These are phyloP conservation scores for Thalia dealbata DNA, from an alignment of 176 grass and related monocot species.

Conservation along the genomic window DNA sequence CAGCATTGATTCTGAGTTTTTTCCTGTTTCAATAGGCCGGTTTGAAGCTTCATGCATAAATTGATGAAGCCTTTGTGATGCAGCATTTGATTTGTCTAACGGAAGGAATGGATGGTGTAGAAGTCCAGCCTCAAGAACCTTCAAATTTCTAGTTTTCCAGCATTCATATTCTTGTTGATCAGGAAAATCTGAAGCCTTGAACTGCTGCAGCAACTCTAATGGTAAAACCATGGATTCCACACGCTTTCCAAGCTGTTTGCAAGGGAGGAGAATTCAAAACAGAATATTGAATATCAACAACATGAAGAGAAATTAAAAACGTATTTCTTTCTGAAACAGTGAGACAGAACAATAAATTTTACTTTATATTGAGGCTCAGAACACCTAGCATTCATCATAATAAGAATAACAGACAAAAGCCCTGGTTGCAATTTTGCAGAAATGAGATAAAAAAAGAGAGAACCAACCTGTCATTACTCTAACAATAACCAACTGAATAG, in stretches of 20 bases:
- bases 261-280: background rate
- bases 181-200: conserved; percentile 77
- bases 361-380: background rate
- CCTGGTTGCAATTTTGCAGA: background rate
- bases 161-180: conserved; percentile 65
- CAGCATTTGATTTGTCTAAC: conserved; percentile 53
- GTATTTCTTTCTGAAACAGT: background rate
- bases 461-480: too few relatives aligned
- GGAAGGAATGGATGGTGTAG: conserved; percentile 66
- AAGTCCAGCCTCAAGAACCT: conserved; percentile 79
- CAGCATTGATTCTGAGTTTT: conserved; percentile 89
- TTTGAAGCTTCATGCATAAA: conserved; percentile 59
- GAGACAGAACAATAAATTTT: background rate
- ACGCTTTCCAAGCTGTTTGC: conserved; percentile 68
- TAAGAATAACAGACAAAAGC: background rate
- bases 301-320: background rate
- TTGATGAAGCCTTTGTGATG: conserved; percentile 58
- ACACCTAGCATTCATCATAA: background rate
- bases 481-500: too few relatives aligned
- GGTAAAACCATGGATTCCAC: conserved; percentile 77
- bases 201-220: conserved; percentile 89
- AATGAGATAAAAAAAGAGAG: too few relatives aligned
- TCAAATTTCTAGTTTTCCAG: conserved; percentile 73
- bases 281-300: background rate
- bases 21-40: conserved; percentile 74